Percentiles rank a stretch among this genome's conserved stretches.
Conservation (phyloP, 306 rosid genomes). For the Vigna mungo region DNA sequence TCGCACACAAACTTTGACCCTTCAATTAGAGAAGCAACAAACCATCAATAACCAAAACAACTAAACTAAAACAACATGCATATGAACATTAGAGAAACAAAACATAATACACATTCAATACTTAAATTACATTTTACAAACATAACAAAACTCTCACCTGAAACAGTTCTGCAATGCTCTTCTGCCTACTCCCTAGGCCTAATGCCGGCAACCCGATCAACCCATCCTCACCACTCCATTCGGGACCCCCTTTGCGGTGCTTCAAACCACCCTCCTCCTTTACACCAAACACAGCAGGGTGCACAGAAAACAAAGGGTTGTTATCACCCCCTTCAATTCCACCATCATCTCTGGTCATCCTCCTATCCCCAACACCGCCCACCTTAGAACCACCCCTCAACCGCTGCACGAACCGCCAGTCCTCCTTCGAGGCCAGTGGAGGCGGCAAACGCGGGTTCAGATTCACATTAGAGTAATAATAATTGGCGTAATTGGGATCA, state of each 20-base stretch:
- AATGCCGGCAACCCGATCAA: conserved; percentile 81
- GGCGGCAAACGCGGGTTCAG: conserved; percentile 91
- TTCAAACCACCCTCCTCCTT: conserved; percentile 56
- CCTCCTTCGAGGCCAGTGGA: conserved; percentile 87
- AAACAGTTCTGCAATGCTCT: conserved; percentile 77
- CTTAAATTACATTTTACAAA: conserved; percentile 8
- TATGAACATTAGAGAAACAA: conserved; percentile 10
- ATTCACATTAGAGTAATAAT: conserved; percentile 80
- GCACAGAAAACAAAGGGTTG: conserved; percentile 68
- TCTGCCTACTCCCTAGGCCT: conserved; percentile 82
- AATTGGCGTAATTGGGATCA: conserved; percentile 80
- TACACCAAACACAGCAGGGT: conserved; percentile 73
- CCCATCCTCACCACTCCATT: conserved; percentile 80
- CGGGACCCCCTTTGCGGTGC: conserved; percentile 55
- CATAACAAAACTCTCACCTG: conserved; percentile 56
- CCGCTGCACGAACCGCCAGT: conserved; percentile 81
- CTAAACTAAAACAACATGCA: neutral
- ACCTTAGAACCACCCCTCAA: conserved; percentile 69
- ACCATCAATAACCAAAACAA: conserved; percentile 12
- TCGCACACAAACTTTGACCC: neutral
- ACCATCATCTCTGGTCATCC: conserved; percentile 36
- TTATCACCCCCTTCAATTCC: conserved; percentile 61
- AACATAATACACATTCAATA: neutral
- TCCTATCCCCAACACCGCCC: neutral
- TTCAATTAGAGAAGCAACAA: neutral